Evolutionary conservation across 352 stramenopile species (phyloP).

Genomic region (Pythium rishiriense): DNA sequence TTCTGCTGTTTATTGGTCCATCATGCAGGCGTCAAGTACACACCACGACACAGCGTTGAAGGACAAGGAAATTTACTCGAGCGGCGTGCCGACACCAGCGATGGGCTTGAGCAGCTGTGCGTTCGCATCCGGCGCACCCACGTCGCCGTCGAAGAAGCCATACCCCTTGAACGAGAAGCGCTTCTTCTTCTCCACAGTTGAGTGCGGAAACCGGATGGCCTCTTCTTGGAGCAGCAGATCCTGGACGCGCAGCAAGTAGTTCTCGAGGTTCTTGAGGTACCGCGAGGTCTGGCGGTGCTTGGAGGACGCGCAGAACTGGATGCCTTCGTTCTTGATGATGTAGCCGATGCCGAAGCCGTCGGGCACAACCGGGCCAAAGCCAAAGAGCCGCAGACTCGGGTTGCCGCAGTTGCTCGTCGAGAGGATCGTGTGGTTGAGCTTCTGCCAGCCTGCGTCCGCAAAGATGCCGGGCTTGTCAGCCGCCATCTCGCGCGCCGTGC

Average conservation of each 20-base stretch:
- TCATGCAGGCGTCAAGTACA: too few relatives aligned
- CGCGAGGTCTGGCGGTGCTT: conserved; percentile 82
- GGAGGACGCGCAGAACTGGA: conserved; percentile 87
- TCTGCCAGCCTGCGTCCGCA: conserved; percentile 83
- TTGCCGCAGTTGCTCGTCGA: conserved; percentile 98
- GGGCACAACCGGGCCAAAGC: conserved; percentile 91
- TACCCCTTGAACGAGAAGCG: conserved; percentile 67
- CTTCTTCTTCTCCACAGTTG: conserved; percentile 45
- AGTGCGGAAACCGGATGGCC: conserved; percentile 74
- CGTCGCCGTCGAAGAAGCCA: conserved; percentile 71
- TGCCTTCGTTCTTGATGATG: conserved; percentile 96
- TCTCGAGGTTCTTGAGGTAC: conserved; percentile 84
- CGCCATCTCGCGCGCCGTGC: conserved; percentile 24
- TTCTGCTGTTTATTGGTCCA: too few relatives aligned
- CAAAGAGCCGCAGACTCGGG: conserved; percentile 92
- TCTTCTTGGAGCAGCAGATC: conserved; percentile 80
- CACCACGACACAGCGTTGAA: too few relatives aligned
- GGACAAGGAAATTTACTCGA: conserved; percentile 17
- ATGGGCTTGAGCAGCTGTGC: conserved; percentile 27
- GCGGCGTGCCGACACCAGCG: conserved; percentile 20
- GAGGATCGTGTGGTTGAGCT: conserved; percentile 94
- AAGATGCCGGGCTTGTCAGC: conserved; percentile 81
- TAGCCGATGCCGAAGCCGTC: conserved; percentile 97
- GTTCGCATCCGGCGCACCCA: conserved; percentile 5
- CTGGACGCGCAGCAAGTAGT: conserved; percentile 76